A percentile compares a stretch with the other conserved stretches of the same genome.
Conservation (phyloP, 2,329 filamentous ascomycete species). For the Clarireedia monteithiana region DNA sequence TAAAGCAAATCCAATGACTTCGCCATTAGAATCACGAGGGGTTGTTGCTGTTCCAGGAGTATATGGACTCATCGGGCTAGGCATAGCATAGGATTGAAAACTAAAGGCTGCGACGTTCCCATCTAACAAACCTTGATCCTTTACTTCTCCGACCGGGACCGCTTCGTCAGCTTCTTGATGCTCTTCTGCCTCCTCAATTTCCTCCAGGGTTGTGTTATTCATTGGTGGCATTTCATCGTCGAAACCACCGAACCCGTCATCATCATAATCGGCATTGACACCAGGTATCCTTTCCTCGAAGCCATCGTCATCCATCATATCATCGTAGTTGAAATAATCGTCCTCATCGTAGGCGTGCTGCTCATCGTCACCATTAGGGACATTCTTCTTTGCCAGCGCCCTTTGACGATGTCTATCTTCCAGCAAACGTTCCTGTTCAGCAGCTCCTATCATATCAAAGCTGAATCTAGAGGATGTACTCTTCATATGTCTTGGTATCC, state of each 20-base stretch:
- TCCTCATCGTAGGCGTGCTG: conserved; percentile 36
- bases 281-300: conserved; percentile 57
- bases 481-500: conserved; percentile 58
- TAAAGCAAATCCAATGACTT: conserved; percentile 48
- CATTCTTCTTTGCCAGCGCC: conserved; percentile 51
- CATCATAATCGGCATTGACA: conserved; percentile 39
- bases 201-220: conserved; percentile 19
- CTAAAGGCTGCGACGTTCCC: conserved; percentile 23
- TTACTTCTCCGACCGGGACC: conserved; percentile 6
- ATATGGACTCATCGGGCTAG: conserved; percentile 44
- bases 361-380: conserved; percentile 26
- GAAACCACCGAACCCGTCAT: conserved; percentile 16
- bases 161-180: conserved; percentile 1
- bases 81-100: conserved; percentile 38
- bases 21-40: conserved; percentile 47
- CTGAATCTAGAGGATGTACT: conserved; percentile 75
- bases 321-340: conserved; percentile 57
- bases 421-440: conserved; percentile 58
- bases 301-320: conserved; percentile 45
- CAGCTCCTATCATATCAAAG: conserved; percentile 69
- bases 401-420: conserved; percentile 67
- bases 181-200: conserved; percentile 33
- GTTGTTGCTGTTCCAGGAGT: conserved; percentile 41
- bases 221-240: conserved; percentile 14
- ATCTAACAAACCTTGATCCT: conserved; percentile 5